Base-by-base conservation (phyloP, 768 basidiomycete genomes). In the Mycena metata region DNA sequence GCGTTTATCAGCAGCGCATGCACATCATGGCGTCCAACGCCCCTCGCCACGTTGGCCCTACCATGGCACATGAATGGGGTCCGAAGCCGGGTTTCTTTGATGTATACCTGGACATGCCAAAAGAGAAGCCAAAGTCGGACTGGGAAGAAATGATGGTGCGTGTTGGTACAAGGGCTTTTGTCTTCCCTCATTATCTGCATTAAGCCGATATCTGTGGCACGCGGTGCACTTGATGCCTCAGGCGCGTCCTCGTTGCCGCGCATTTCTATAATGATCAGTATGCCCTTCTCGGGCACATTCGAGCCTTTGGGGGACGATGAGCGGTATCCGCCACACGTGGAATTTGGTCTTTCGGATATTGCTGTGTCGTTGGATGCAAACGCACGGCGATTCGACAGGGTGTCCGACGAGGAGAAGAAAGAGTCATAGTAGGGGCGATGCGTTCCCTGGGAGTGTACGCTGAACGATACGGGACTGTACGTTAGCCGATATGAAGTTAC, bases 61-160 rank as follows among this genome's bases (percentile, higher is more conserved):
- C 6, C 23, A 30, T 1, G 49, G 13, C 47, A 30, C 30, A 30
- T 30, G 69, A 66, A n/a, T 67, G 64, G 69, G 69, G 69, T 12
- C 65, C 64, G 3, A 63, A 58, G 30, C 69, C 69, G 4, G 30
- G 7, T 5, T 64, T 70, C 8, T 70, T 66, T 50, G 64, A 66
- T 21, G 60, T 56, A 5, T 63, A 62, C 41, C 57, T 70, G 42
- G n/a, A n/a, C 5, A 24, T 43, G 15, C 52, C 59, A 41, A 26
- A 46, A 5, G 65, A 58, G 26, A 67, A 43, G 56, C 21, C 17
- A 2, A 46, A 39, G 35, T 23, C 23, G 36, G 51, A 50, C 11
- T 71, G 69, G 69, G 65, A 67, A 19, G 56, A 46, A 33, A 63
- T 71, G 33, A 67, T 59, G 66, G 69, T 64, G 61, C 49, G 69